Evolutionary conservation across 1,139 yeast genomes (phyloP).

Genomic region (Candida pseudocylindracea): DNA sequence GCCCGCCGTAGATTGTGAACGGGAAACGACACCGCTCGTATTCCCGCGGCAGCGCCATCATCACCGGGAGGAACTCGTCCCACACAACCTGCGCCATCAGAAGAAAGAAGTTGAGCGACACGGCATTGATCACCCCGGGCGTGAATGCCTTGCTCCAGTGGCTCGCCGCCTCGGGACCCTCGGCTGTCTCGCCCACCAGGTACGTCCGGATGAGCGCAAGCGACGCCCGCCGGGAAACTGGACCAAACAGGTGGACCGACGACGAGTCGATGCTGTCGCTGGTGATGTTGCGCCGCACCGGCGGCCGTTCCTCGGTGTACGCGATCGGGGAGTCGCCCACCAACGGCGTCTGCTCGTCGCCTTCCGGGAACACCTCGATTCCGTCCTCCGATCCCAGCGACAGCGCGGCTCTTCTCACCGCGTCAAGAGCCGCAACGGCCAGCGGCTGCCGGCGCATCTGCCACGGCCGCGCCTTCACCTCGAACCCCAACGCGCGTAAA

Average conservation of each 20-base stretch:
- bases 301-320: slow-evolving; percentile 1
- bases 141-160: slow-evolving; percentile 10
- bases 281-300: slow-evolving; percentile 1
- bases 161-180: slow-evolving; percentile 3
- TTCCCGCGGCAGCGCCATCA: slow-evolving; percentile 24
- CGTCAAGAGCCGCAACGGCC: not conserved
- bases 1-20: slow-evolving; percentile 6
- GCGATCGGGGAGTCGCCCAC: too few relatives aligned
- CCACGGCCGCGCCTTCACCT: not conserved
- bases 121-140: slow-evolving; percentile 16
- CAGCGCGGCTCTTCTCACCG: not conserved
- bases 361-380: not conserved
- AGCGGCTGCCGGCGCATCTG: too few relatives aligned
- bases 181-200: slow-evolving; percentile 4
- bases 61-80: slow-evolving; percentile 37
- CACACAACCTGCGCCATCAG: slow-evolving; percentile 28
- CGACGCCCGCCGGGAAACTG: slow-evolving; percentile 14
- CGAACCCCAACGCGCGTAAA: not conserved
- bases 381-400: not conserved
- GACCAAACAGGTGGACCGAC: slow-evolving; percentile 1
- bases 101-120: slow-evolving; percentile 17
- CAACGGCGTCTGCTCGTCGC: too few relatives aligned
- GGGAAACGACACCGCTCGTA: slow-evolving; percentile 14
- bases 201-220: slow-evolving; percentile 16
- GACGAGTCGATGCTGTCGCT: slow-evolving; percentile 1